Percentiles rank a stretch among this genome's conserved stretches.
Evolutionary conservation across 2,329 filamentous ascomycete species (phyloP).

Genomic region (Penicillium sp.): DNA sequence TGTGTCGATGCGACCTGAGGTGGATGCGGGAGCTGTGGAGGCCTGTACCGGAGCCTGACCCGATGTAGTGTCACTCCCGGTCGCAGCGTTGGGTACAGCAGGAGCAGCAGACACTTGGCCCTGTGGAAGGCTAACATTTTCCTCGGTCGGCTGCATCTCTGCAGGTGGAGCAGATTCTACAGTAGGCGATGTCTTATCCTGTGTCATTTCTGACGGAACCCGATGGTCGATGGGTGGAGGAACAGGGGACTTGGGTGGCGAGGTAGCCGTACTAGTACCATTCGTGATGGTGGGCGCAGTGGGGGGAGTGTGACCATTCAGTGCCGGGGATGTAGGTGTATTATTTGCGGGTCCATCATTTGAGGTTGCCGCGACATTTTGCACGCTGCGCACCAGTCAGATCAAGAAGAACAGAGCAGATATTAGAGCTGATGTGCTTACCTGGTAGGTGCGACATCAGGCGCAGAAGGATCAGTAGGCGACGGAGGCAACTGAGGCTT

Average conservation of each 20-base stretch:
- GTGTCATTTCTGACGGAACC: conserved; percentile 2
- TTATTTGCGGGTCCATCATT: conserved; percentile 18
- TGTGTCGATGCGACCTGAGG: conserved; percentile 11
- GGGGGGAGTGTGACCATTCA: conserved; percentile 32
- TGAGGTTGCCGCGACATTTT: conserved; percentile 24
- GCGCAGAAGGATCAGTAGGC: conserved; percentile 33
- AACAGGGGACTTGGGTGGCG: conserved; percentile 33
- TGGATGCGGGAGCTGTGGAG: not conserved
- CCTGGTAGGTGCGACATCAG: conserved; percentile 29
- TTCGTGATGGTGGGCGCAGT: conserved; percentile 28
- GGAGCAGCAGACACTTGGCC: conserved; percentile 2
- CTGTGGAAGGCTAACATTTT: not conserved
- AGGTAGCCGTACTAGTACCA: conserved; percentile 27
- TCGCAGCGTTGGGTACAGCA: not conserved
- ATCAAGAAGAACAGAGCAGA: not conserved
- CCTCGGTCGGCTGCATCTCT: conserved; percentile 6
- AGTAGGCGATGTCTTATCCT: conserved; percentile 13
- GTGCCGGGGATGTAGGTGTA: conserved; percentile 15
- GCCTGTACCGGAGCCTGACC: not conserved
- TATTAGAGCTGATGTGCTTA: conserved; percentile 23
- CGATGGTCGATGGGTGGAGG: conserved; percentile 8
- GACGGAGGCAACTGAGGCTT: conserved; percentile 42
- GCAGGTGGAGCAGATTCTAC: conserved; percentile 11
- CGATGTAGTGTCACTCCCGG: not conserved
- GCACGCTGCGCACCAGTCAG: conserved; percentile 21